A percentile compares a stretch with the other conserved stretches of the same genome.
Evolutionary conservation across 1,284 basidiomycete species (phyloP).

Genomic region (Austroboletus novae-zelandiae): DNA sequence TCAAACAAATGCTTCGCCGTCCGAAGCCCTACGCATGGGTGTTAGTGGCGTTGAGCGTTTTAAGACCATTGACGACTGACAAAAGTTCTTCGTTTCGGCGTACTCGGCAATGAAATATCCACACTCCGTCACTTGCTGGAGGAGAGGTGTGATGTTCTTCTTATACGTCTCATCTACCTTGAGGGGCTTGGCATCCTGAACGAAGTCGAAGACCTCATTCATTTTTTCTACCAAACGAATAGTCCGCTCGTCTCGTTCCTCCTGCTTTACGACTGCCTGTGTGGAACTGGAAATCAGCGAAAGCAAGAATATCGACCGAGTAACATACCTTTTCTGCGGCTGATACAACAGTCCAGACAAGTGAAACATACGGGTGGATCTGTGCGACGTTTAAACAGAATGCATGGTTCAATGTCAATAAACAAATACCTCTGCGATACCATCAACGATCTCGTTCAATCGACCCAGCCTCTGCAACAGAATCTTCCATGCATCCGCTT

Average conservation of each 20-base stretch:
- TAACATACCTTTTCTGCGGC: not conserved
- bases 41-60: too few relatives aligned
- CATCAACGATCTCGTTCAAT: constrained; percentile 1
- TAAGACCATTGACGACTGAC: too few relatives aligned
- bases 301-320: not conserved
- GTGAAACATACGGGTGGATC: not conserved
- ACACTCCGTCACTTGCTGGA: too few relatives aligned
- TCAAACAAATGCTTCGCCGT: too few relatives aligned
- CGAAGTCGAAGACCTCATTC: too few relatives aligned
- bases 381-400: not conserved
- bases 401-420: not conserved
- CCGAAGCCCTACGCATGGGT: too few relatives aligned
- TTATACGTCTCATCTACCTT: too few relatives aligned
- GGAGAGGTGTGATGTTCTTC: too few relatives aligned
- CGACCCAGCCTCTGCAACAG: not conserved
- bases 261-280: not conserved
- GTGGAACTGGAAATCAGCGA: not conserved
- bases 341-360: not conserved
- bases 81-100: too few relatives aligned
- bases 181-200: too few relatives aligned
- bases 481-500: not conserved
- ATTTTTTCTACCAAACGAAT: not conserved
- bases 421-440: not conserved
- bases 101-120: too few relatives aligned
- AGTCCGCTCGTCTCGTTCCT: not conserved